A percentile compares a stretch with the other conserved stretches of the same genome.
phyloP scores from a whole-genome alignment of 441 rosid species.

The Eruca vesicaria region DNA sequence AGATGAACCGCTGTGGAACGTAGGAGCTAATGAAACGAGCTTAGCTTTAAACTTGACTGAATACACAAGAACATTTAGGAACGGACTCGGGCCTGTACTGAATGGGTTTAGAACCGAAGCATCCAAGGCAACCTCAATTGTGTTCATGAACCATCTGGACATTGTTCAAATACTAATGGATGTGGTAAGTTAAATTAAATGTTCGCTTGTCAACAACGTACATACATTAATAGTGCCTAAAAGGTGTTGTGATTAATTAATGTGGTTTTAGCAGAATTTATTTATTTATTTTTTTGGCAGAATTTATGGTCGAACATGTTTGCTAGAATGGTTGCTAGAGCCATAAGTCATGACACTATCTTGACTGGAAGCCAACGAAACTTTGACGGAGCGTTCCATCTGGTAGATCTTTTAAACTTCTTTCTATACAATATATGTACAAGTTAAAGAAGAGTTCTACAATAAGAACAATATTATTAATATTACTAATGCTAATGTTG shows the following conservation, averaged over 20 bases:
- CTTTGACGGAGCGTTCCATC: conserved; percentile 71
- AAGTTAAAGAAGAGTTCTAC: not conserved
- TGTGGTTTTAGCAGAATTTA: conserved; percentile 47
- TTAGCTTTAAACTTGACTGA: conserved; percentile 60
- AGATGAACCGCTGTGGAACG: conserved; percentile 79
- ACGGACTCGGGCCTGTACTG: conserved; percentile 60
- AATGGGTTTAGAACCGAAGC: conserved; percentile 72
- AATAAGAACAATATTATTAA: not conserved
- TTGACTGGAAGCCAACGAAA: conserved; percentile 69
- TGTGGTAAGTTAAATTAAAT: conserved; percentile 45
- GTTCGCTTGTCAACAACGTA: not conserved
- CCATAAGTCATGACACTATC: conserved; percentile 60
- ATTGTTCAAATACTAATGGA: conserved; percentile 87
- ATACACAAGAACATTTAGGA: conserved; percentile 49
- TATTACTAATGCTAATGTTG: not conserved
- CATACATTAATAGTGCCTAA: not conserved
- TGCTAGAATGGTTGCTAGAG: conserved; percentile 70
- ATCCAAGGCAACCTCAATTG: conserved; percentile 63
- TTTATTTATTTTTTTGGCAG: conserved; percentile 58
- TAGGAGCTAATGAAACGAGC: conserved; percentile 47
- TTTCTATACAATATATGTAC: not conserved
- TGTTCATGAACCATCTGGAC: conserved; percentile 63
- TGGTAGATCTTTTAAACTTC: conserved; percentile 42
- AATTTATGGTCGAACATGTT: conserved; percentile 77
- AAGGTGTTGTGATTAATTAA: conserved; percentile 9